Base-by-base conservation (phyloP, 257 asterid species). In the Solanum dulcamara region DNA sequence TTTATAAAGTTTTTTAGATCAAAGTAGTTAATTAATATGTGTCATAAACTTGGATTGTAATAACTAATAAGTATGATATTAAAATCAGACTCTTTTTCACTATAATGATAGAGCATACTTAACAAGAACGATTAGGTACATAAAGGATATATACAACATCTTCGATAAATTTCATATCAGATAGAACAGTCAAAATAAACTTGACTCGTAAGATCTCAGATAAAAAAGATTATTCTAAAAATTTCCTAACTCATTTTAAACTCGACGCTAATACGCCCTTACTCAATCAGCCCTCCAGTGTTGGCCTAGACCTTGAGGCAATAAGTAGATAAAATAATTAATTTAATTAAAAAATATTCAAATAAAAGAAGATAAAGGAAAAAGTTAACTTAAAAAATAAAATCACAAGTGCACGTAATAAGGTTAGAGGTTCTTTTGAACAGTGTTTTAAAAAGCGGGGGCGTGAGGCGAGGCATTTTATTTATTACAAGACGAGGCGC, bases 71-170 rank as follows among this genome's bases (percentile, higher is more conserved):
- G 11, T 62, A 62, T 12, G 5, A 12, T 62, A 7, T 15, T 26
- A 30, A 9, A 32, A 6, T 15, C 0, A 8, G 1, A 15, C 5
- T 17, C 3, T 7, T 18, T 1, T 1, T 33, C 1, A 4, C 5
- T 18, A 18, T 1, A 0, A 0, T 9, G 7, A 5, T 67, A 38
- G 11, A 18, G 12, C 1, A 2, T 33, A 17, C n/a, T 0, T 3
- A 15, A 6, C 18, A 9, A 32, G n/a, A 5, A 28, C 10, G 10
- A 13, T 1, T 6, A 1, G 28, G 7, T 28, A 66, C n/a, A 2
- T 30, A 66, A 28, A 15, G 13, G 44, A 2, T 7, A 4, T 14
- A 67, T 30, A 7, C 1, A 7, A 32, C 20, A 8, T 32, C 7
- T 67, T 67, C 6, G 1, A 3, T 1, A 1, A 67, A 32, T 7